Evolutionary conservation across 139 green algal species (phyloP), one percentile per base, ranked within the genome.

Genomic region (Gonium pectorale): DNA sequence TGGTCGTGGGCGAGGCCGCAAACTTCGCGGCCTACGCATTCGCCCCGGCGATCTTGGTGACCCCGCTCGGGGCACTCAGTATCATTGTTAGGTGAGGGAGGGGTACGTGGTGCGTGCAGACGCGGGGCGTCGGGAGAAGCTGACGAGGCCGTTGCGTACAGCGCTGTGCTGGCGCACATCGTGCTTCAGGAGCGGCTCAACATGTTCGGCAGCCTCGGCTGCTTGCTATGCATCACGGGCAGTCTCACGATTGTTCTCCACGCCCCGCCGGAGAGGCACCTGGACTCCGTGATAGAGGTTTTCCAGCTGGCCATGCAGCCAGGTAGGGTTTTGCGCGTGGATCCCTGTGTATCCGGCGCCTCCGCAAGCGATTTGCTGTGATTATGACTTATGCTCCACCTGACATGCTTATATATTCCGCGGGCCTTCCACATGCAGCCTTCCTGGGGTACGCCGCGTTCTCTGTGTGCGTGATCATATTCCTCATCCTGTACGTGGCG

Each of bases 11-110:
- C 0, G 97, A 99, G 86, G 89, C 94, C 29, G 95, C 95, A 26
- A 99, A 99, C 86, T 99, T 99, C 90, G 96, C 96, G 44, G 97
- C 97, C 2, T 99, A 99, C 74, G 97, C 97, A 2, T 99, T 98
- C 93, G 97, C 97, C 4, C 97, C 97, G 17, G 97, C 97, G 15
- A 96, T 98, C 46, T 81, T 99, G 7, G 97, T 99, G 4, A 99
- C 97, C 0, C 97, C 97, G 0, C 83, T 99, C 6, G 96, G 96
- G 3, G 95, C 95, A 0, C 90, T 98, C 3, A 96, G 90, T 79
- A 98, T 99, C 64, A 97, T 98, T 54, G 89, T 98, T 79, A 97
- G 94, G 94, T 96, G 80, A 2, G 86, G n/a, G n/a, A n/a, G n/a
- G n/a, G n/a, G n/a, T n/a, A n/a, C n/a, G n/a, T n/a, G n/a, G n/a